A percentile compares a stretch with the other conserved stretches of the same genome.
Evolutionary conservation across 2,329 filamentous ascomycete species (phyloP).

Genomic region (Lachnellula willkommii): DNA sequence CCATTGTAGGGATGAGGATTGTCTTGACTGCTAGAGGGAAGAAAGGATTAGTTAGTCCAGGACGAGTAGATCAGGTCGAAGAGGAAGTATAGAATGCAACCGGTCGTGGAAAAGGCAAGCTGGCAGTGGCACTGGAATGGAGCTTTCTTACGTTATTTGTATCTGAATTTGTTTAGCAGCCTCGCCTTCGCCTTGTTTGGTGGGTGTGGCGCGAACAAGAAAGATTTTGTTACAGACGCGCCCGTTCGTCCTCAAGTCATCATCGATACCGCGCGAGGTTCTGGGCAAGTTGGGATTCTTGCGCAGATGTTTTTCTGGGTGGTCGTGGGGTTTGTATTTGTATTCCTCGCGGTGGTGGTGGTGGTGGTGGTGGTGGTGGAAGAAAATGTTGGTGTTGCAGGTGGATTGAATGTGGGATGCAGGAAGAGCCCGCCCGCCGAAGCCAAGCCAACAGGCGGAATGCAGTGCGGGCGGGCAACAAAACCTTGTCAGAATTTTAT

Average conservation of each 20-base stretch:
- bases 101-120: not conserved
- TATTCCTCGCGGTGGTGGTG: not conserved
- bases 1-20: slow-evolving; percentile 48
- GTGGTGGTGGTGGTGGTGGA: not conserved
- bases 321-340: slow-evolving; percentile 4
- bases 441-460: not conserved
- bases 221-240: slow-evolving; percentile 21
- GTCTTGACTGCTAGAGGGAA: slow-evolving; percentile 5
- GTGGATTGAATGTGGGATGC: slow-evolving; percentile 15
- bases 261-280: slow-evolving; percentile 7
- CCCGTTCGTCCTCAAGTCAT: slow-evolving; percentile 29
- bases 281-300: not conserved
- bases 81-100: too few species aligned
- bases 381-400: not conserved
- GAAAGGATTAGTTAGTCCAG: too few species aligned
- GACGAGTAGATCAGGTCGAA: too few species aligned
- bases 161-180: slow-evolving; percentile 19
- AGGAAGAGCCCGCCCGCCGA: slow-evolving; percentile 9
- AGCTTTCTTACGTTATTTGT: slow-evolving; percentile 12
- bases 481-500: slow-evolving; percentile 11
- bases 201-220: slow-evolving; percentile 26
- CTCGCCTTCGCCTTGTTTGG: slow-evolving; percentile 10
- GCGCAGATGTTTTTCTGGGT: slow-evolving; percentile 11
- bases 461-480: slow-evolving; percentile 18
- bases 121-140: slow-evolving; percentile 4